phyloP scores from a whole-genome alignment of 148 eudicot species.

The Amaranthus cruentus region DNA sequence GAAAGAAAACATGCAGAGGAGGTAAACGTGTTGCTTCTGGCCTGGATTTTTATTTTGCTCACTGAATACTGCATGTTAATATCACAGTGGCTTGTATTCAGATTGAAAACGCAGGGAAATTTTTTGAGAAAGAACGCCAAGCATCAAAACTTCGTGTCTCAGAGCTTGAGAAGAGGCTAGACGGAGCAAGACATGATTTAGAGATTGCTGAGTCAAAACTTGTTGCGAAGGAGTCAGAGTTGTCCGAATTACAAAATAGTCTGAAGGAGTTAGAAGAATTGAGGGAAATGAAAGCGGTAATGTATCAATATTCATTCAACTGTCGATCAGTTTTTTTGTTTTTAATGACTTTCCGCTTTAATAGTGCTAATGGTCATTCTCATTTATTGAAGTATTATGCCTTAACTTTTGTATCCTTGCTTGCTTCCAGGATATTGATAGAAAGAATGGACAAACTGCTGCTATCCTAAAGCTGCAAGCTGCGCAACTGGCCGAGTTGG shows the following conservation, averaged over 20 bases:
- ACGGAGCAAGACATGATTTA: slow-evolving; percentile 44
- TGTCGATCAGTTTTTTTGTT: background rate
- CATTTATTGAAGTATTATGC: background rate
- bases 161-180: slow-evolving; percentile 75
- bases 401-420: background rate
- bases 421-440: slow-evolving; percentile 74
- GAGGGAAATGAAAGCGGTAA: slow-evolving; percentile 95
- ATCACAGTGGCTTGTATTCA: slow-evolving; percentile 28
- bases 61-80: slow-evolving; percentile 4
- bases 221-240: slow-evolving; percentile 53
- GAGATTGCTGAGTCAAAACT: slow-evolving; percentile 47
- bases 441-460: slow-evolving; percentile 98
- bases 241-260: slow-evolving; percentile 52
- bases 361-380: background rate
- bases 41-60: slow-evolving; percentile 9
- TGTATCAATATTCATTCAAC: background rate
- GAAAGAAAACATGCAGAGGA: slow-evolving; percentile 59
- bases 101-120: slow-evolving; percentile 45
- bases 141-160: slow-evolving; percentile 40
- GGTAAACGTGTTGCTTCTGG: slow-evolving; percentile 31
- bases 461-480: slow-evolving; percentile 89
- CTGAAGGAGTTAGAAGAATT: slow-evolving; percentile 80
- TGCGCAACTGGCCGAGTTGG: slow-evolving; percentile 74
- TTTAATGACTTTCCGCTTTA: background rate
- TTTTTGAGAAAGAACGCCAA: slow-evolving; percentile 55